Percentiles rank a stretch among this genome's conserved stretches.
Conservation (phyloP, 768 basidiomycete genomes). For the Termitomyces bulborhizus region DNA sequence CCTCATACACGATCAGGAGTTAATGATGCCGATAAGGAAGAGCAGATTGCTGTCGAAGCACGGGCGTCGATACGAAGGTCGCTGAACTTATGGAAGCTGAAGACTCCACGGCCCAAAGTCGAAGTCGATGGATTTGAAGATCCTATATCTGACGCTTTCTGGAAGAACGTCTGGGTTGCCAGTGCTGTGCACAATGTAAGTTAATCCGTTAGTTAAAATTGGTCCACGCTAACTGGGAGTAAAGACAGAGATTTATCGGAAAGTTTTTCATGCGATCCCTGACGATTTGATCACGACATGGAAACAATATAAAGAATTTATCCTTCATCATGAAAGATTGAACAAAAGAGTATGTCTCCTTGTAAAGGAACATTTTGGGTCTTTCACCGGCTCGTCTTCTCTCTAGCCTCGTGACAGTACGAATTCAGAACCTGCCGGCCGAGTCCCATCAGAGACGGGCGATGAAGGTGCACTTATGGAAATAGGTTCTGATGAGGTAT, state of each 20-base stretch:
- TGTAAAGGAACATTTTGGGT: neutral
- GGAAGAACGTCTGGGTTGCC: constrained; percentile 86
- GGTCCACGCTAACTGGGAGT: constrained; percentile 4
- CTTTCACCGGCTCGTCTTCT: neutral
- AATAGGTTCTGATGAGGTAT: constrained; percentile 18
- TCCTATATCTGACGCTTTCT: constrained; percentile 82
- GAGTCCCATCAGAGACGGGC: constrained; percentile 53
- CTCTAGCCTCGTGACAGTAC: constrained; percentile 36
- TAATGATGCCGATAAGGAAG: constrained; percentile 40
- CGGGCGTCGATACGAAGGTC: constrained; percentile 51
- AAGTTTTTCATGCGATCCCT: constrained; percentile 90
- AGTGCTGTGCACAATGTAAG: constrained; percentile 85
- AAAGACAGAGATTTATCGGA: constrained; percentile 92
- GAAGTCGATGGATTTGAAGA: constrained; percentile 81
- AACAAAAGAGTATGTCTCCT: constrained; percentile 52
- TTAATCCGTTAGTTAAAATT: constrained; percentile 9
- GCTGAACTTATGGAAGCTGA: constrained; percentile 53
- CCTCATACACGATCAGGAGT: constrained; percentile 39
- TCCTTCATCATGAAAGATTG: constrained; percentile 67
- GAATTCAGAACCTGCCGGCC: constrained; percentile 40
- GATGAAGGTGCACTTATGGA: constrained; percentile 31
- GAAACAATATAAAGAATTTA: constrained; percentile 91
- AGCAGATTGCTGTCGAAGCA: constrained; percentile 42
- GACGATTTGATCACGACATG: constrained; percentile 92
- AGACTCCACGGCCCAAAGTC: constrained; percentile 63